Base-by-base conservation (phyloP, 805 yeast species). In the Saccharomycopsis microspora region DNA sequence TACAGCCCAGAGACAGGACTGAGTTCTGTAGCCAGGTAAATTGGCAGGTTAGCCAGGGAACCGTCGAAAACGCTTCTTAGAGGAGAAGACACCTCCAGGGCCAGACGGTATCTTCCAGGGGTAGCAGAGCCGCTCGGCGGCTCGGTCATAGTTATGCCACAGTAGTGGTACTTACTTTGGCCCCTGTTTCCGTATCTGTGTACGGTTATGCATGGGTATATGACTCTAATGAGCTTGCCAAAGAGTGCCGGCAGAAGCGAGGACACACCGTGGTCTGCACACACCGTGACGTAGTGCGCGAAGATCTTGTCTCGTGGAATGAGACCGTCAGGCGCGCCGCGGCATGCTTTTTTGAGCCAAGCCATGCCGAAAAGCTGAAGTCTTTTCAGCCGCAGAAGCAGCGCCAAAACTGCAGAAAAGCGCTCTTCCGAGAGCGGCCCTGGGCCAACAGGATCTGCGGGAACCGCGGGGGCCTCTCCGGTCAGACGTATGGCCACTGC, bases 101-200 rank as follows among this genome's bases (percentile, higher is more conserved):
- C 40, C n/a, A 47, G 41, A 27, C 39, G 47, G 33, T 44, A 30
- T 8, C 29, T 10, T 5, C 29, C 31, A 2, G 48, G 48, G 10
- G 48, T 45, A 33, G 35, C n/a, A 32, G 48, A 41, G 36, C 36
- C 36, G 36, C 36, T 34, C n/a, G 10, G 10, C 8, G 36, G n/a
- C 36, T 9, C 8, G 8, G 36, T 34, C 36, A 34, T 34, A 54
- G 71, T 72, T 45, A 88, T 70, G 2, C 94, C 95, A 64, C 89
- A 82, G 59, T 85, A 85, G 58, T 85, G 89, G 61, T 85, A 85
- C 58, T 82, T 82, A 31, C 85, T 76, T 58, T 80, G 84, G 4
- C 94, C 94, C 45, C 93, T 69, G 59, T 77, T 76, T 4, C 94
- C 95, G 50, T 84, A 66, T 44, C 95, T 71, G 53, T 93, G 73